A percentile compares a stretch with the other conserved stretches of the same genome.
Conservation (phyloP, 441 rosid species). For the Euphorbia celastroides region DNA sequence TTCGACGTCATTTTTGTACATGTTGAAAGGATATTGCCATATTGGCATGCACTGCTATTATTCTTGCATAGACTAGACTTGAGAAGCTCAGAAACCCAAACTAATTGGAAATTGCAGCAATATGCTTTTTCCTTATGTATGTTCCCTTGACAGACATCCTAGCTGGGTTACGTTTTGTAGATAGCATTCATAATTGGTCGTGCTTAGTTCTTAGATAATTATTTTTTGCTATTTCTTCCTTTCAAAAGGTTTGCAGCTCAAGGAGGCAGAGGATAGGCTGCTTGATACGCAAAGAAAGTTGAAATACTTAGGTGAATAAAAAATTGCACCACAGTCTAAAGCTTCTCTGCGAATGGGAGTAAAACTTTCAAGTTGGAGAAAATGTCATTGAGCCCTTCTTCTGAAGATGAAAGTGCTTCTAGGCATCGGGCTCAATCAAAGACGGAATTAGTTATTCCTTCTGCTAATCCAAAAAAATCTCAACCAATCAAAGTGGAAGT, state of each 20-base stretch:
- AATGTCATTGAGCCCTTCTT: constrained; percentile 29
- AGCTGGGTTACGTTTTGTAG: not conserved
- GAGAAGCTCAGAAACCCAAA: not conserved
- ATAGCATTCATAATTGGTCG: not conserved
- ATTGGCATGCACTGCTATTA: not conserved
- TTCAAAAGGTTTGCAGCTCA: constrained; percentile 46
- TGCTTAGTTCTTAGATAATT: not conserved
- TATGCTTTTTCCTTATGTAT: not conserved
- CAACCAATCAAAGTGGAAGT: constrained; percentile 24
- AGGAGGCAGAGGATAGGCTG: constrained; percentile 54
- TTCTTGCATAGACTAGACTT: not conserved
- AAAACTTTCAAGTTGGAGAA: constrained; percentile 35
- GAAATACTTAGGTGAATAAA: constrained; percentile 43
- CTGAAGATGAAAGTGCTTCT: constrained; percentile 26
- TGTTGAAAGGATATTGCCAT: no score
- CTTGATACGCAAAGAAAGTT: constrained; percentile 50
- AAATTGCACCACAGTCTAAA: constrained; percentile 24
- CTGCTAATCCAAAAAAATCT: constrained; percentile 34
- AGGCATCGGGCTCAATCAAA: constrained; percentile 28
- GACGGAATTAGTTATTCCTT: constrained; percentile 50
- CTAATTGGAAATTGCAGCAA: not conserved
- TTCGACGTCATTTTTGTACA: no score
- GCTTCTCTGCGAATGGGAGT: constrained; percentile 24
- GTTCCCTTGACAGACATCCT: not conserved
- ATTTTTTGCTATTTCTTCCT: constrained; percentile 12